Conservation (phyloP, 2,329 filamentous ascomycete genomes). For the Penicillium sp. region DNA sequence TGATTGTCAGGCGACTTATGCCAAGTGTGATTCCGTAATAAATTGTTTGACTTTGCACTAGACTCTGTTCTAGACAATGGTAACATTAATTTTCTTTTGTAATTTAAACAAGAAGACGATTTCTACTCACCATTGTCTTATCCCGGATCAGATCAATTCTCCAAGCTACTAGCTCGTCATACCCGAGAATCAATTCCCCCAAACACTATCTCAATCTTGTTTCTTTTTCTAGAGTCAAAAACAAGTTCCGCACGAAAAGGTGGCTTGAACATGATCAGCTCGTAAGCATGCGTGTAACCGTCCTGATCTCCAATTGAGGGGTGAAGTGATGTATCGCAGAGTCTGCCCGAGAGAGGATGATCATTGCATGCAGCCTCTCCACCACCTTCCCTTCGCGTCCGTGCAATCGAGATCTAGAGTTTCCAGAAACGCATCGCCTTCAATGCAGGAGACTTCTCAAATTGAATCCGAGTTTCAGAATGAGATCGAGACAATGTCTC, state of each 20-base stretch:
- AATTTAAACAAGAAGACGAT: too few relatives aligned
- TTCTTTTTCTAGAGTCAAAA: not conserved
- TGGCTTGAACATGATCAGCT: too few relatives aligned
- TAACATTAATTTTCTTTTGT: too few relatives aligned
- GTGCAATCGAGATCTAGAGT: not conserved
- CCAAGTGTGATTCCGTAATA: too few relatives aligned
- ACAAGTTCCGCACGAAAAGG: too few relatives aligned
- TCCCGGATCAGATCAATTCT: too few relatives aligned
- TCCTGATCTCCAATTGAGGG: not conserved
- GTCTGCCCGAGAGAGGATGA: not conserved
- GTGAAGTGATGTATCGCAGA: conserved; percentile 11
- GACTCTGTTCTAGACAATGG: too few relatives aligned
- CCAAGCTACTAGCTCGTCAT: not conserved
- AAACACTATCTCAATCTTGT: not conserved
- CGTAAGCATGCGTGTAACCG: not conserved
- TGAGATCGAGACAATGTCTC: not conserved
- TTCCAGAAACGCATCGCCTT: not conserved
- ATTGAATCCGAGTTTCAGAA: not conserved
- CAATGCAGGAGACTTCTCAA: conserved; percentile 17
- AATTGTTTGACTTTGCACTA: too few relatives aligned
- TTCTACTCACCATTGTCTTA: too few relatives aligned
- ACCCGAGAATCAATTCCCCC: not conserved
- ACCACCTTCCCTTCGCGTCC: not conserved
- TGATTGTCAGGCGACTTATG: too few relatives aligned
- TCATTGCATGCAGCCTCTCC: conserved; percentile 9